Percentiles rank a stretch among this genome's conserved stretches.
Evolutionary conservation across 2,329 filamentous ascomycete species (phyloP).

Genomic region (Aspergillus luchuensis): DNA sequence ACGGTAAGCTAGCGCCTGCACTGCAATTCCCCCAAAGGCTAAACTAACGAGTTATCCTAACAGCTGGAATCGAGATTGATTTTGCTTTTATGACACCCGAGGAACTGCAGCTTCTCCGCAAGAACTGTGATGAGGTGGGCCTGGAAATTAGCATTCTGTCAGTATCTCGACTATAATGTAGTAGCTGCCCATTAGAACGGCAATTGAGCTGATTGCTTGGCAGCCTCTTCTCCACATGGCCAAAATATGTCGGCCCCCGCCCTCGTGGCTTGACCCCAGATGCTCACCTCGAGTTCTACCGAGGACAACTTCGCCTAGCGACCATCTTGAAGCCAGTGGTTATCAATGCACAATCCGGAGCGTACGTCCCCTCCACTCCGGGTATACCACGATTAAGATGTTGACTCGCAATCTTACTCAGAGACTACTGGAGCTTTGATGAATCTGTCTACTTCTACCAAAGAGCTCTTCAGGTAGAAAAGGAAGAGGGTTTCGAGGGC

Average conservation of each 20-base stretch:
- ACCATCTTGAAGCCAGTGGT: conserved; percentile 15
- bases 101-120: conserved; percentile 8
- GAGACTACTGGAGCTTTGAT: conserved; percentile 36
- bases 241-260: conserved; percentile 21
- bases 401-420: conserved; percentile 8
- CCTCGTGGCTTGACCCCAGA: conserved; percentile 20
- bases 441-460: conserved; percentile 38
- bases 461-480: conserved; percentile 33
- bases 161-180: neutral
- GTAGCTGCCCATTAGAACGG: neutral
- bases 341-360: conserved; percentile 28
- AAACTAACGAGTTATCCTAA: neutral
- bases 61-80: conserved; percentile 26
- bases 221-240: conserved; percentile 24
- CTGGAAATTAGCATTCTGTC: conserved; percentile 25
- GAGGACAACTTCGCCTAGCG: conserved; percentile 16
- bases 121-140: conserved; percentile 20
- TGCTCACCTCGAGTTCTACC: conserved; percentile 21
- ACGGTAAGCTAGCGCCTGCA: conserved; percentile 14
- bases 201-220: neutral
- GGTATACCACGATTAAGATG: neutral
- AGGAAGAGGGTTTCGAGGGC: conserved; percentile 33
- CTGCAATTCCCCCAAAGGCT: too few relatives aligned
- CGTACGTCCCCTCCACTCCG: conserved; percentile 7
- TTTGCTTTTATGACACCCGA: conserved; percentile 15